Evolutionary conservation across 2,329 filamentous ascomycete species (phyloP).

Genomic region (Fusarium sp.): DNA sequence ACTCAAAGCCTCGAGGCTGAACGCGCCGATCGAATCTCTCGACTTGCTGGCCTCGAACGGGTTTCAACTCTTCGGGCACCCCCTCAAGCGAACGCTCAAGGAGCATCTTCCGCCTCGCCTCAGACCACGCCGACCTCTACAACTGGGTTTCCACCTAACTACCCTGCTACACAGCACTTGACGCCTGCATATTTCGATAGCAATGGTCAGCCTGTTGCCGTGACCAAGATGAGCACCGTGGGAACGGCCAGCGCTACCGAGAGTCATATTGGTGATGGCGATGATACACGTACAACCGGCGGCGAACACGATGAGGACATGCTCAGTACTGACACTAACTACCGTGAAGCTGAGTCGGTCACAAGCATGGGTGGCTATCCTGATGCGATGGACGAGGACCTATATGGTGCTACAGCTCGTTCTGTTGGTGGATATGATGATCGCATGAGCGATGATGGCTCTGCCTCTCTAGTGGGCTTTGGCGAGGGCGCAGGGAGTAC

Average conservation of each 20-base stretch:
- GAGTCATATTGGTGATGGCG: conserved; percentile 71
- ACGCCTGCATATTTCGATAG: conserved; percentile 85
- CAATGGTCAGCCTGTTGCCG: conserved; percentile 75
- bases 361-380: conserved; percentile 64
- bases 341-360: conserved; percentile 69
- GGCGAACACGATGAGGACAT: conserved; percentile 76
- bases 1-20: conserved; percentile 87
- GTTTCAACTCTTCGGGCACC: conserved; percentile 80
- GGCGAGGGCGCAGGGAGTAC: conserved; percentile 92
- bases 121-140: conserved; percentile 67
- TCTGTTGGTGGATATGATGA: conserved; percentile 70
- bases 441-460: conserved; percentile 87
- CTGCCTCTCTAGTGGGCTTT: conserved; percentile 88
- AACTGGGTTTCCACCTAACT: conserved; percentile 59
- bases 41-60: conserved; percentile 90
- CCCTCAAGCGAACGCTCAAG: conserved; percentile 50
- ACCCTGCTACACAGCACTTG: conserved; percentile 56
- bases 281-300: conserved; percentile 64
- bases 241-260: conserved; percentile 91
- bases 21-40: conserved; percentile 94
- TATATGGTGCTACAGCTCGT: conserved; percentile 60
- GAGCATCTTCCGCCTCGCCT: conserved; percentile 58
- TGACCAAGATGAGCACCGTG: conserved; percentile 88
- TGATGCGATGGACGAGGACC: conserved; percentile 68
- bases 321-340: conserved; percentile 76